Conservation (phyloP, 2,329 filamentous ascomycete species). For the Hymenoscyphus scutula region DNA sequence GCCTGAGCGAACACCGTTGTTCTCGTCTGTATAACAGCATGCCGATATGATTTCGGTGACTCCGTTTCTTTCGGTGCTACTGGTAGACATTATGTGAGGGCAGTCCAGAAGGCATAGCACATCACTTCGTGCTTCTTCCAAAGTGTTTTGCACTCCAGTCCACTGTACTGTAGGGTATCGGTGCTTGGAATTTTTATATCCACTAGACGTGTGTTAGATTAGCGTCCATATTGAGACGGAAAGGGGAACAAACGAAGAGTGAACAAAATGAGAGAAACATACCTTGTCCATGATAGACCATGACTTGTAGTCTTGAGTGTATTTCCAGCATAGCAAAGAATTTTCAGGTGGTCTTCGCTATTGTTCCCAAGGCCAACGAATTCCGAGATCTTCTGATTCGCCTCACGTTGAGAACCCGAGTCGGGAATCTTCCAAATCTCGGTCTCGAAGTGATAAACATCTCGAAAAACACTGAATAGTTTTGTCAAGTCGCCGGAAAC, state of each 20-base stretch:
- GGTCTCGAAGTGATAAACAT: slow-evolving; percentile 26
- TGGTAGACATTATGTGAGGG: slow-evolving; percentile 15
- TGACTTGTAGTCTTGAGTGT: slow-evolving; percentile 14
- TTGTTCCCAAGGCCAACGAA: slow-evolving; percentile 21
- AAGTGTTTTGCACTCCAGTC: slow-evolving; percentile 20
- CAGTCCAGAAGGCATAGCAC: slow-evolving; percentile 24
- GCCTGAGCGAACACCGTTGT: slow-evolving; percentile 10
- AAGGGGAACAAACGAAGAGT: not conserved
- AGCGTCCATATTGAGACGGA: not conserved
- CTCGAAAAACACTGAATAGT: slow-evolving; percentile 22
- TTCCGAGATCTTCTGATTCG: slow-evolving; percentile 19
- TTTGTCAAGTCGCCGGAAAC: slow-evolving; percentile 19
- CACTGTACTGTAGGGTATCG: slow-evolving; percentile 20
- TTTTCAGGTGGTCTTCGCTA: slow-evolving; percentile 26
- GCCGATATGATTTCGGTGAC: slow-evolving; percentile 28
- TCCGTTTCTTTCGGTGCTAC: slow-evolving; percentile 15
- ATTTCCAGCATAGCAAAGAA: slow-evolving; percentile 28
- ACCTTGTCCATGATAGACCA: slow-evolving; percentile 25
- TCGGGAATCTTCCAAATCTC: slow-evolving; percentile 26
- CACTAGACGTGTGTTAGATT: slow-evolving; percentile 3
- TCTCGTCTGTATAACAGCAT: slow-evolving; percentile 11
- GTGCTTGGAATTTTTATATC: slow-evolving; percentile 8
- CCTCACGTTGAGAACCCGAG: slow-evolving; percentile 14
- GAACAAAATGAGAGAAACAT: not conserved
- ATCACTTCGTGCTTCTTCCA: slow-evolving; percentile 24